Conservation (phyloP, 225 moss, liverwort and hornwort species). For the Bryum argenteum region DNA sequence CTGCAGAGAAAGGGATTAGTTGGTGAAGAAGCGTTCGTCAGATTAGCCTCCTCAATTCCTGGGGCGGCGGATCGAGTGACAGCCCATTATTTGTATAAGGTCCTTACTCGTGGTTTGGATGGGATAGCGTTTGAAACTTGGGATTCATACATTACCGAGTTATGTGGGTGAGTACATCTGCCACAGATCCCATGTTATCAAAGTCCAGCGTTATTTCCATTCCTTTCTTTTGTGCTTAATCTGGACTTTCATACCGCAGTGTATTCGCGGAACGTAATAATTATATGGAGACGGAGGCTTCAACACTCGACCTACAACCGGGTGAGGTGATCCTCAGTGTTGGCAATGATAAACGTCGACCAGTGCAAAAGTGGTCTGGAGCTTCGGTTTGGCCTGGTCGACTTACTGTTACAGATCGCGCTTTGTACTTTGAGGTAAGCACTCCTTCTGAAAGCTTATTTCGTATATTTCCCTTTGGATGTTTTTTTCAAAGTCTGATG, state of each 20-base stretch:
- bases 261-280: constrained; percentile 69
- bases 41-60: constrained; percentile 86
- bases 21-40: constrained; percentile 80
- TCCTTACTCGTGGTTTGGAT: constrained; percentile 52
- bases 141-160: constrained; percentile 68
- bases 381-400: constrained; percentile 87
- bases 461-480: background rate
- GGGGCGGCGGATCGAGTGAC: constrained; percentile 91
- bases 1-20: constrained; percentile 80
- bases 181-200: background rate
- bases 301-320: constrained; percentile 60
- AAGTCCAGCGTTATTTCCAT: constrained; percentile 5
- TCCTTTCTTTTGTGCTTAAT: background rate
- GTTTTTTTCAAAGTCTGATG: constrained; percentile 8
- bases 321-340: constrained; percentile 78
- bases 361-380: constrained; percentile 93
- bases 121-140: constrained; percentile 77
- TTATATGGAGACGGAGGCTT: constrained; percentile 63
- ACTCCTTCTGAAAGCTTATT: background rate
- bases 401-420: constrained; percentile 89
- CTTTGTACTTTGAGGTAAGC: constrained; percentile 87
- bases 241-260: constrained; percentile 44
- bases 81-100: constrained; percentile 59
- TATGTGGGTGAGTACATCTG: constrained; percentile 69
- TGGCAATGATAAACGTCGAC: constrained; percentile 75